Evolutionary conservation across 129 eudicot genomes (phyloP), one percentile per base, ranked within the genome.

Genomic region (Chrysanthemum seticuspe): DNA sequence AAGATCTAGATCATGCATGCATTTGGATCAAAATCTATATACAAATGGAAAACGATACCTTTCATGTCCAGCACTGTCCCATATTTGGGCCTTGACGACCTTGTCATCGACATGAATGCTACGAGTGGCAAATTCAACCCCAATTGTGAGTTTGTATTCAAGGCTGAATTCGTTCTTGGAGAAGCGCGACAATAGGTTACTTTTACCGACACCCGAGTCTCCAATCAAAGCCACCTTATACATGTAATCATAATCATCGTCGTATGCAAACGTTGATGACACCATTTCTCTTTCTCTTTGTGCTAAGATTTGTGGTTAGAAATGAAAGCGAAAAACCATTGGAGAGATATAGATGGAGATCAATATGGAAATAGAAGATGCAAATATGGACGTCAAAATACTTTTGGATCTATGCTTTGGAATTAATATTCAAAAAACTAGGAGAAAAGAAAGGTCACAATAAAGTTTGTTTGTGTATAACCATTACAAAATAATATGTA

Each of bases 81-180:
- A 78, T n/a, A 78, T 65, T 65, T 78, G 82, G n/a, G 73, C 82
- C 61, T 78, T 78, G 55, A 78, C 21, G 53, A 25, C 29, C 68
- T 78, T 78, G 45, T 65, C 82, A 16, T 78, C 78, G 65, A 78
- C 82, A 45, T 25, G 59, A 29, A 78, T 72, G 78, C 62, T 78
- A 65, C 82, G 73, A 29, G 77, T 65, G 34, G 78, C 78, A 27
- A 64, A 72, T 65, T 78, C 82, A 19, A 78, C 82, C 18, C 82
- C 78, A 29, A 78, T 78, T n/a, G 82, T 78, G 54, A 73, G 72
- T 51, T 72, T 72, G 18, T 73, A 78, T 36, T 78, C 82, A 8
- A 72, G 78, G 73, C 73, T 71, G 77, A 78, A 78, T 65, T 78
- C 78, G 73, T 78, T 78, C 68, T 78, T 78, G 34, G 82, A 65